Evolutionary conservation across 2,329 filamentous ascomycete species (phyloP), one percentile per base, ranked within the genome.

Genomic region (Lasiodiplodia theobromae): DNA sequence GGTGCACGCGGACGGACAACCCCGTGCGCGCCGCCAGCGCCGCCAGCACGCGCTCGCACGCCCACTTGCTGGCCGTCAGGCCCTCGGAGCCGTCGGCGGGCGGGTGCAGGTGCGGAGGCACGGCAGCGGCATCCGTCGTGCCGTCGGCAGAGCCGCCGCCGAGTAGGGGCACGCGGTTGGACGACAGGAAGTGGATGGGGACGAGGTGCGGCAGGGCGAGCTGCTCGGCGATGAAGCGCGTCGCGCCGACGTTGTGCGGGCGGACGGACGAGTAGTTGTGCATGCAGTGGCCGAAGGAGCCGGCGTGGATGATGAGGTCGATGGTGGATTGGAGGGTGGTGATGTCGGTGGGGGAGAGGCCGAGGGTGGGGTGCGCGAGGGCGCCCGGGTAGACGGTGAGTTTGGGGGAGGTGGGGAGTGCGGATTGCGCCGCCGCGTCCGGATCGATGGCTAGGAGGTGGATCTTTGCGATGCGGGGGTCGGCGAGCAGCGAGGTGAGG

Each of bases 401-500:
- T 14, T 71, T 68, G 21, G 38, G 18, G 25, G 31, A 44, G n/a
- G 40, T n/a, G 56, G n/a, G 51, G 23, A 53, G 21, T 0, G 11
- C 11, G 47, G 40, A 21, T 1, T 16, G n/a, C 7, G 53, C 10
- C 11, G n/a, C n/a, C n/a, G 63, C 21, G 28, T 23, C 1, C 6
- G 47, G 62, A 1, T 77, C 73, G 1, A 84, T 74, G 5, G 83
- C 84, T 14, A 87, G 54, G 69, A 83, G 85, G 71, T 85, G 80
- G 37, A 66, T 28, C 2, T 52, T 54, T 16, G n/a, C 18, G 37
- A 86, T 76, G 0, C 68, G 64, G 0, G 71, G 49, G 5, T 79
- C 67, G 3, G 73, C 68, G 0, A 80, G 60, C 0, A 87, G 77
- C 1, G 73, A 69, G 4, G 69, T 62, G 16, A 74, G 66, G 51